Percentiles rank a stretch among this genome's conserved stretches.
Evolutionary conservation across 495 filamentous ascomycete species (phyloP).

Genomic region (Penicillium goetzii): DNA sequence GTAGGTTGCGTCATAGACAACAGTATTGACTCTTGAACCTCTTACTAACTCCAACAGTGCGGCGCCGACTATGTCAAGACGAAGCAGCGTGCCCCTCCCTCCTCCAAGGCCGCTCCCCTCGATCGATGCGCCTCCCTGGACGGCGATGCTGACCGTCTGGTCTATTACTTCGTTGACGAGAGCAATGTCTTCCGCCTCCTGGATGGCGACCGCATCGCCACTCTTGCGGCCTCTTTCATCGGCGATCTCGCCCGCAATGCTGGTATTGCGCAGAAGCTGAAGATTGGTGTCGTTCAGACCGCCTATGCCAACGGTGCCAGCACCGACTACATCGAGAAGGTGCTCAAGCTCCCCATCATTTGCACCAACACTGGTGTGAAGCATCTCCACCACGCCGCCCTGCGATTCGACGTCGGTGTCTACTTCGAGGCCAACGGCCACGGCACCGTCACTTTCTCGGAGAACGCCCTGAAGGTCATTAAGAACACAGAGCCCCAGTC

Average conservation of each 20-base stretch:
- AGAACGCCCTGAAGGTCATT: conserved; percentile 75
- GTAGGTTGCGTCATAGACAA: conserved; percentile 49
- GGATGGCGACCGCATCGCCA: conserved; percentile 96
- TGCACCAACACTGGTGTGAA: conserved; percentile 97
- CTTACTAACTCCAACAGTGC: conserved; percentile 57
- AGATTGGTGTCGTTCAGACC: conserved; percentile 93
- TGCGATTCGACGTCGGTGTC: conserved; percentile 88
- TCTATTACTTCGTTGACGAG: conserved; percentile 91
- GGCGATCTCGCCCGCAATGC: conserved; percentile 81
- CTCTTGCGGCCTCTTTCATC: conserved; percentile 90
- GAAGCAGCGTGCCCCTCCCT: conserved; percentile 86
- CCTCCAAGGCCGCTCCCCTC: conserved; percentile 71
- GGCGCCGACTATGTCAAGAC: conserved; percentile 98
- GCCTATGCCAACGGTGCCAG: conserved; percentile 97
- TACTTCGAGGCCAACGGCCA: conserved; percentile 99
- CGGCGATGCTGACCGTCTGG: conserved; percentile 91
- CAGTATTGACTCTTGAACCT: background rate
- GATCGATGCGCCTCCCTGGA: conserved; percentile 91
- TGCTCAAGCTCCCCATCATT: conserved; percentile 84
- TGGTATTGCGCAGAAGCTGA: conserved; percentile 76
- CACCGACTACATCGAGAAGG: conserved; percentile 86
- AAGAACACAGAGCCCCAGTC: conserved; percentile 79
- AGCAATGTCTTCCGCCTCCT: conserved; percentile 84
- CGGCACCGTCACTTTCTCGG: conserved; percentile 93
- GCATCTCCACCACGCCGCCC: conserved; percentile 92